A percentile compares a stretch with the other conserved stretches of the same genome.
Evolutionary conservation across 257 asterid species (phyloP).

Genomic region (Buddleja alternifolia): DNA sequence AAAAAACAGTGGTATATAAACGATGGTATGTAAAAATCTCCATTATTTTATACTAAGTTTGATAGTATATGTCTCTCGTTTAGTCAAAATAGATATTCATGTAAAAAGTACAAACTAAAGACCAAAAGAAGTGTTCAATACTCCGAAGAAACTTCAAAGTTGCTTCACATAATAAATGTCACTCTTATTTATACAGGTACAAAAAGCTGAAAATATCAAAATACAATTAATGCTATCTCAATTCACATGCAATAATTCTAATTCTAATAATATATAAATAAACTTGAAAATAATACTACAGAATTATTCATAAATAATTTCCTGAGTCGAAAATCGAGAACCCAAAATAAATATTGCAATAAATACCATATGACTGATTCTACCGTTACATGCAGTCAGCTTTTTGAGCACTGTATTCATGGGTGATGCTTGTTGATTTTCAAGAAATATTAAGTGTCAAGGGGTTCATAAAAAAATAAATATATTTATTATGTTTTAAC

Average conservation of each 20-base stretch:
- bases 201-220: slow-evolving; percentile 28
- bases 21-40: too few relatives aligned
- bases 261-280: background rate
- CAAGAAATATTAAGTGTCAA: too few relatives aligned
- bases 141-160: slow-evolving; percentile 35
- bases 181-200: slow-evolving; percentile 32
- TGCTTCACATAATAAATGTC: slow-evolving; percentile 45
- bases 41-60: too few relatives aligned
- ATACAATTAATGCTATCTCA: slow-evolving; percentile 32
- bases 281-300: slow-evolving; percentile 19
- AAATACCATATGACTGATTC: too few relatives aligned
- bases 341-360: too few relatives aligned
- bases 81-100: too few relatives aligned
- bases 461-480: too few relatives aligned
- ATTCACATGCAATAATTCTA: slow-evolving; percentile 52
- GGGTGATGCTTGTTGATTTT: too few relatives aligned
- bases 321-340: too few relatives aligned
- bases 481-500: too few relatives aligned
- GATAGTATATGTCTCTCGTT: too few relatives aligned
- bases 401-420: background rate
- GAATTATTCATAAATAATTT: background rate
- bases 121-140: slow-evolving; percentile 10
- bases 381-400: background rate
- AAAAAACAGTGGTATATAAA: too few relatives aligned
- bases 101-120: slow-evolving; percentile 1